Evolutionary conservation across 345 rosid species (phyloP).

Genomic region (Salix udensis): DNA sequence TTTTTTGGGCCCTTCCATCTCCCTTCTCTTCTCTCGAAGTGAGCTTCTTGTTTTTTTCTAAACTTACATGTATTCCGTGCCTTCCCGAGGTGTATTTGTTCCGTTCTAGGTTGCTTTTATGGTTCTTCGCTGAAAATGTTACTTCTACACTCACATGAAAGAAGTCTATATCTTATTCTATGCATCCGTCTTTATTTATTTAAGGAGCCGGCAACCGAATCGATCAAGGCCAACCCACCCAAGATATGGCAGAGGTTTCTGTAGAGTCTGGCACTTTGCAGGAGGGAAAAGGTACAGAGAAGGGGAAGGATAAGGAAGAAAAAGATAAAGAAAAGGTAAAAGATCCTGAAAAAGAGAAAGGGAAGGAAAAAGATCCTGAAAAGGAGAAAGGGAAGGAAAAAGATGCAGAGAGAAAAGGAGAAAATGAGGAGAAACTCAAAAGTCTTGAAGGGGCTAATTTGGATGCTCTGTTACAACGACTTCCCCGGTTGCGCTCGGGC

Average conservation of each 20-base stretch:
- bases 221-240: constrained; percentile 38
- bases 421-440: constrained; percentile 65
- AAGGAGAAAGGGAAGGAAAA: too few species aligned
- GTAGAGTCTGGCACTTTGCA: too few species aligned
- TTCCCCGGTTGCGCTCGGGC: constrained; percentile 88
- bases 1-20: not conserved
- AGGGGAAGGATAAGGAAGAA: too few species aligned
- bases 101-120: too few species aligned
- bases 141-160: not conserved
- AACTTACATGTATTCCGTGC: not conserved
- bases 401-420: too few species aligned
- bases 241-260: too few species aligned
- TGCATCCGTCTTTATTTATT: constrained; percentile 2
- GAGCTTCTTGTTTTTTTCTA: not conserved
- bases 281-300: too few species aligned
- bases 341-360: too few species aligned
- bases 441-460: constrained; percentile 81
- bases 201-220: constrained; percentile 68
- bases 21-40: not conserved
- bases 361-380: too few species aligned
- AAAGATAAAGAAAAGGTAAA: too few species aligned
- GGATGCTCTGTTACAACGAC: constrained; percentile 92
- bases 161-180: not conserved
- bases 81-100: not conserved
- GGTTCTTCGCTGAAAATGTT: not conserved